Base-by-base conservation (phyloP, 1,284 basidiomycete species). In the Amylostereum chailletii region DNA sequence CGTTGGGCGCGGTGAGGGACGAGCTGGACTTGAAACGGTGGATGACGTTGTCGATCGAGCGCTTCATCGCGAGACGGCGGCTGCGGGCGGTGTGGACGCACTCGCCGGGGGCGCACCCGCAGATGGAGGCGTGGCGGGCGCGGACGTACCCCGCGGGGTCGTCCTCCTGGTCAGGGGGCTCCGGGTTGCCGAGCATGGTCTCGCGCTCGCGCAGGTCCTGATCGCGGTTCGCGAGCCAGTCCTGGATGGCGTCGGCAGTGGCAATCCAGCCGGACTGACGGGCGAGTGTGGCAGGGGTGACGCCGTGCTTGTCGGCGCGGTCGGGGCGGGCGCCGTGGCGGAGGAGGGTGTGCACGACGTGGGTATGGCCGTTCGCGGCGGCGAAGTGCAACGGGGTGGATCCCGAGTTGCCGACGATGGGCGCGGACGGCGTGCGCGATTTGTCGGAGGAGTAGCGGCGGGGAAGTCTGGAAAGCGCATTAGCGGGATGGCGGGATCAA, bases 361-460 rank as follows among this genome's bases (percentile, higher is more conserved):
- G 66, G 33, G 78, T 78, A 65, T 96, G 90, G 3, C 92, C 92
- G 56, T 94, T 93, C 27, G 93, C 91, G 31, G 91, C 86, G 4
- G 93, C 93, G 63, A 95, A 96, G 62, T 96, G 93, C n/a, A 96
- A 78, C 0, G 93, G 89, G 0, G 92, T 94, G 1, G 90, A 90
- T 19, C 91, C 91, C 10, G 81, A 78, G 3, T 85, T 82, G 41
- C 90, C 90, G 34, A 91, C 81, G 57, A 86, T 85, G 51, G 81
- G 81, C 1, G 73, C 72, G 31, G 83, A 72, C 10, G 76, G 57
- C 63, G 84, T 71, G 59, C 85, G 69, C 61, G 74, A 73, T 63
- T 78, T 83, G 62, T 90, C 86, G 62, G 67, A 75, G 33, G 80
- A 83, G 66, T 91, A 93, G 50, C 87, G 80, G 52, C 86, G 76